These are phyloP conservation scores for Lyophyllum semitale DNA, from an alignment of 768 basidiomycete species.

Conservation along the genomic window DNA sequence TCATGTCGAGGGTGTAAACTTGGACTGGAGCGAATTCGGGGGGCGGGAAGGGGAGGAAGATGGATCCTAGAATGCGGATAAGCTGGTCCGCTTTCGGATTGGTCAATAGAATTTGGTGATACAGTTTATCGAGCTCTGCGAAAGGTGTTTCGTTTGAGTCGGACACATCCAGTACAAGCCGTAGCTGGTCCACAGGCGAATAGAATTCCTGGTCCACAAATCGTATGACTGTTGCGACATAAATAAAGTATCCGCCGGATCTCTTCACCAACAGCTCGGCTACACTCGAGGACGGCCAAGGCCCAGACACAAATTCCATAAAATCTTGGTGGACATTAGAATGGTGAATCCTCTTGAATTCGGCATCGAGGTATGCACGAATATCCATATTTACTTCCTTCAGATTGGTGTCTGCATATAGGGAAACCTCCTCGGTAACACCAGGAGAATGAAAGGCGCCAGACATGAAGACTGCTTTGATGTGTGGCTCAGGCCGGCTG, in stretches of 20 bases:
- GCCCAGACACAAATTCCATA: not conserved
- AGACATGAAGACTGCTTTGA: not conserved
- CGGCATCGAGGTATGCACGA: not conserved
- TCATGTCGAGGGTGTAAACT: no score
- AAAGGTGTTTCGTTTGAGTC: not conserved
- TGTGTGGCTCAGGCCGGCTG: constrained; percentile 14
- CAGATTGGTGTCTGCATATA: not conserved
- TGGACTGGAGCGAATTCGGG: no score
- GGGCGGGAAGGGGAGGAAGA: no score
- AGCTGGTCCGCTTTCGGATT: not conserved
- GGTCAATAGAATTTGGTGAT: not conserved
- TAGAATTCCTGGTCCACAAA: constrained; percentile 5
- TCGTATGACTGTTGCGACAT: not conserved
- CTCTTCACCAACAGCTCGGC: not conserved
- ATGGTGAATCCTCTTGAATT: not conserved
- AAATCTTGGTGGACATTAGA: not conserved
- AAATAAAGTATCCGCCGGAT: constrained; percentile 6
- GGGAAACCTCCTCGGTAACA: not conserved
- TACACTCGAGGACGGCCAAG: not conserved
- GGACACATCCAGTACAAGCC: not conserved
- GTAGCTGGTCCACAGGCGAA: not conserved
- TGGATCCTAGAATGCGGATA: not conserved
- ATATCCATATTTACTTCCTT: not conserved
- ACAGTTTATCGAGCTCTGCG: constrained; percentile 1
- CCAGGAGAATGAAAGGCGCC: not conserved